These are phyloP conservation scores for Akebia trifoliata DNA, from an alignment of 164 flowering plant genomes.

Conservation along the genomic window DNA sequence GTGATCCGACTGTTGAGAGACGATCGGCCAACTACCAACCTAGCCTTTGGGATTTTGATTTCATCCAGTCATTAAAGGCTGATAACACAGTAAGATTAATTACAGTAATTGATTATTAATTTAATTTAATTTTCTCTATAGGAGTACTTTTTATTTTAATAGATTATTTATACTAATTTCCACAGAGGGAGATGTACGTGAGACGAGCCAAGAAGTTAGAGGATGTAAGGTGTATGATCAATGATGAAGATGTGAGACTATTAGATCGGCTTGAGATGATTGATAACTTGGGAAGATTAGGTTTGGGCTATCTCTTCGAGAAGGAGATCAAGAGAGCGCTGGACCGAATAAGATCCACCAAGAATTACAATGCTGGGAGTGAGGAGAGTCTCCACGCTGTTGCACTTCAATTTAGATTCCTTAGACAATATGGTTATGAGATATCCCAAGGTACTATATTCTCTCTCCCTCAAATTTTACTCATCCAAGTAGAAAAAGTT, in stretches of 20 bases:
- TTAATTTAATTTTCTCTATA: too few species aligned
- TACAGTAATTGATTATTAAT: too few species aligned
- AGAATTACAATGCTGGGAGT: neutral
- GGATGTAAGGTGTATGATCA: neutral
- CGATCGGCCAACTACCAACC: conserved; percentile 24
- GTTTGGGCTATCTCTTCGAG: conserved; percentile 3
- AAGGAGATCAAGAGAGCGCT: conserved; percentile 6
- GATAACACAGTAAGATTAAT: conserved; percentile 3
- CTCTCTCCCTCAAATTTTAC: too few species aligned
- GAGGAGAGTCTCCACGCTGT: neutral
- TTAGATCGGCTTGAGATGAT: neutral
- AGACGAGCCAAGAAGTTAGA: neutral
- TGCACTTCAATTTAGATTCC: conserved; percentile 3
- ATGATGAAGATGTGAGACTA: too few species aligned
- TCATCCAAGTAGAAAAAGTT: too few species aligned
- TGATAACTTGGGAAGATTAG: conserved; percentile 7
- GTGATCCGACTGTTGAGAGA: too few species aligned
- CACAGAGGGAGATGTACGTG: neutral
- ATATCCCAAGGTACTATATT: conserved; percentile 9
- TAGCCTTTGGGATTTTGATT: conserved; percentile 11
- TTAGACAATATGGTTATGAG: conserved; percentile 10
- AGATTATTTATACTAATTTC: neutral
- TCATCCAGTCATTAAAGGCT: conserved; percentile 16
- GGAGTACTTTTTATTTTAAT: too few species aligned
- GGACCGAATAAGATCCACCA: neutral